Conservation (phyloP, 352 stramenopile species). For the Pythium folliculosum region DNA sequence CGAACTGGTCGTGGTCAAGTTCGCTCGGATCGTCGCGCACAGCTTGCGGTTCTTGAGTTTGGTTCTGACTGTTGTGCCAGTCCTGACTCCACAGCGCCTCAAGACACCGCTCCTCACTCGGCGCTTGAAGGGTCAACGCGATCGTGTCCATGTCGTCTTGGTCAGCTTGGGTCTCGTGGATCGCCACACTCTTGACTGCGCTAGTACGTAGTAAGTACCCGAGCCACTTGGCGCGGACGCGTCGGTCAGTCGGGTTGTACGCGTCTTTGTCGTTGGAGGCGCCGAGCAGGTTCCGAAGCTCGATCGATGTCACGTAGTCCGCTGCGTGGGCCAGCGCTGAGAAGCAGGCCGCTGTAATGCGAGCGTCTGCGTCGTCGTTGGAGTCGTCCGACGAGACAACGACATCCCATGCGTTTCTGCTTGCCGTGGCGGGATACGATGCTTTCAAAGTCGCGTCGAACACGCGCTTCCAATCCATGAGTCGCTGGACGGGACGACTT, state of each 20-base stretch:
- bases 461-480: conserved; percentile 4
- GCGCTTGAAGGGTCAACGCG: conserved; percentile 1
- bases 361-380: not conserved
- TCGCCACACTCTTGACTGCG: conserved; percentile 3
- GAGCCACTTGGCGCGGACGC: conserved; percentile 16
- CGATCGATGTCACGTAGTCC: conserved; percentile 9
- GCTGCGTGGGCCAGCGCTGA: conserved; percentile 13
- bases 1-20: no score
- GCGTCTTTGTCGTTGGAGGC: not conserved
- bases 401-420: not conserved
- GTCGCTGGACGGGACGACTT: not conserved
- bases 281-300: conserved; percentile 1
- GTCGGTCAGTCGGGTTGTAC: not conserved
- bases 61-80: not conserved
- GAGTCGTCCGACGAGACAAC: not conserved
- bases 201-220: conserved; percentile 11
- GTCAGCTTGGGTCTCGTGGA: conserved; percentile 10
- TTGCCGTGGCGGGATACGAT: not conserved
- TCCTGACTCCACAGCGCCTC: not conserved
- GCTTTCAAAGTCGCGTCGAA: conserved; percentile 3
- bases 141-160: conserved; percentile 15
- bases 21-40: not conserved
- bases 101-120: not conserved
- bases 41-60: not conserved
- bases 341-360: conserved; percentile 5